Conservation (phyloP, 345 rosid genomes). For the Salix udensis region DNA sequence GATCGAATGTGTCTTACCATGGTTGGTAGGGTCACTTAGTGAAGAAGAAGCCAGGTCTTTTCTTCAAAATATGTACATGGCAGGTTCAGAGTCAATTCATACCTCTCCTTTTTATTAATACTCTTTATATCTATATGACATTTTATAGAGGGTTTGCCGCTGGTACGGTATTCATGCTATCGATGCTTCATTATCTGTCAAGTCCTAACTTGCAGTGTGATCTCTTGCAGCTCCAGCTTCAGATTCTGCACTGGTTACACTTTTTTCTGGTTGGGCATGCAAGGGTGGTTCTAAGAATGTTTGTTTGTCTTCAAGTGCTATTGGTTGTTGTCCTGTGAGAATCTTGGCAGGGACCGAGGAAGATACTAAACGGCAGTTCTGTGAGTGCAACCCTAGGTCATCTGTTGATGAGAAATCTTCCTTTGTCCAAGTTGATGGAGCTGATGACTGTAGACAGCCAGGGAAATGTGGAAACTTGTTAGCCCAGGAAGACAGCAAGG, state of each 20-base stretch:
- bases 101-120: constrained; percentile 1
- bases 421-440: constrained; percentile 21
- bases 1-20: constrained; percentile 56
- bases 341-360: constrained; percentile 18
- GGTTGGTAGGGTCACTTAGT: constrained; percentile 50
- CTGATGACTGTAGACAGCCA: constrained; percentile 31
- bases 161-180: not conserved
- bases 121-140: not conserved
- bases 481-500: constrained; percentile 20
- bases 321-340: constrained; percentile 42
- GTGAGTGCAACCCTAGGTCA: constrained; percentile 19
- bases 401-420: constrained; percentile 21
- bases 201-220: constrained; percentile 19
- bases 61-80: constrained; percentile 52
- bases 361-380: constrained; percentile 18
- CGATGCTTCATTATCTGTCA: not conserved
- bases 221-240: constrained; percentile 50
- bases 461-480: constrained; percentile 29
- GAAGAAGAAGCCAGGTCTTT: constrained; percentile 48
- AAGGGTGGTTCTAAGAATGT: constrained; percentile 41
- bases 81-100: constrained; percentile 34
- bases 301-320: constrained; percentile 41
- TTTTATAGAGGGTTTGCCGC: not conserved
- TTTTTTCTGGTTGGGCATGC: constrained; percentile 61
- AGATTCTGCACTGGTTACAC: constrained; percentile 53